Percentiles rank a stretch among this genome's conserved stretches.
These are phyloP conservation scores for Torulaspora pretoriensis DNA, from an alignment of 1,139 yeast genomes.

Conservation along the genomic window DNA sequence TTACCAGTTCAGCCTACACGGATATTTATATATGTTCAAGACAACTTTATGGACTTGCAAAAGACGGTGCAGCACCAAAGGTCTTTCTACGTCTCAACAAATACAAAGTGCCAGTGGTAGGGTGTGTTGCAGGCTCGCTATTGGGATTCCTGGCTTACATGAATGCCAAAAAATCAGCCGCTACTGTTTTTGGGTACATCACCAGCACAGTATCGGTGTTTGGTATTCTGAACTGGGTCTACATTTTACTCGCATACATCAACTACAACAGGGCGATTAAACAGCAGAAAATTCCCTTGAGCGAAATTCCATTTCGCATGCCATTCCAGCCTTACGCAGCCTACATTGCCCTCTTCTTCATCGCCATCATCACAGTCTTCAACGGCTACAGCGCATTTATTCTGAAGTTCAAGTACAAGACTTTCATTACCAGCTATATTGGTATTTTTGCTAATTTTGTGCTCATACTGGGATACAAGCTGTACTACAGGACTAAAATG, in stretches of 20 bases:
- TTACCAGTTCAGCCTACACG: constrained; percentile 33
- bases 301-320: constrained; percentile 25
- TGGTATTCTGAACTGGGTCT: constrained; percentile 24
- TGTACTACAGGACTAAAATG: constrained; percentile 6
- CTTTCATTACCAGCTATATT: constrained; percentile 19
- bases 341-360: constrained; percentile 26
- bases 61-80: constrained; percentile 47
- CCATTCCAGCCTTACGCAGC: constrained; percentile 31
- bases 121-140: constrained; percentile 25
- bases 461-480: constrained; percentile 6
- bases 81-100: constrained; percentile 15
- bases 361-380: constrained; percentile 26
- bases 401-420: constrained; percentile 18
- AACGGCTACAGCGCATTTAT: constrained; percentile 34
- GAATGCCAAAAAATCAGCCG: constrained; percentile 16
- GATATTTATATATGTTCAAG: constrained; percentile 38
- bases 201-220: constrained; percentile 26
- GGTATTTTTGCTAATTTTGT: constrained; percentile 14
- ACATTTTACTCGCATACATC: constrained; percentile 16
- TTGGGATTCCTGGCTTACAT: constrained; percentile 27
- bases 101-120: constrained; percentile 17
- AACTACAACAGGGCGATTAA: constrained; percentile 16
- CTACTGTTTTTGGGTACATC: constrained; percentile 26
- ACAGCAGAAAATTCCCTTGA: constrained; percentile 18
- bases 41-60: constrained; percentile 39